Evolutionary conservation across 2,329 filamentous ascomycete species (phyloP), one percentile per base, ranked within the genome.

Genomic region (Tolypocladium album): DNA sequence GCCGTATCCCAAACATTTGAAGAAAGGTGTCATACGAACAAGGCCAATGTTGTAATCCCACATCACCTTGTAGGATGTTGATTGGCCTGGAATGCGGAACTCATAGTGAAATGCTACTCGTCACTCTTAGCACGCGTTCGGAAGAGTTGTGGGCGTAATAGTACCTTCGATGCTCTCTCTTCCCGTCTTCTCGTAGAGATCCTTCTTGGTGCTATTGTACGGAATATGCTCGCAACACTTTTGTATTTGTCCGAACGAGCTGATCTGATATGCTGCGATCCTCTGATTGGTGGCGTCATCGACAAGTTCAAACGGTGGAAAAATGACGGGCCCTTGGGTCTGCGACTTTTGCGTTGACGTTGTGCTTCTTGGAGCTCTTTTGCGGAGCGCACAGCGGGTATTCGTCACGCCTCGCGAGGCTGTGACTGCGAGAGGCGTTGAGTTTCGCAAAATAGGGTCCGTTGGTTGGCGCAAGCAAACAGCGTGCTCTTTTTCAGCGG

Each of bases 1-100:
- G 64, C 88, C 83, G 70, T 93, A 93, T 64, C 88, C 86, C 71
- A 87, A 88, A 65, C 89, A 92, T 73, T 96, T 96, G 82, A 97
- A 97, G 70, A 97, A 90, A 36, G 92, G 89, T 2, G 92, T 97
- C 74, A 96, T 95, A 63, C 93, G 87, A 63, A 97, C 92, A 38
- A 97, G 86, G 11, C 94, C 94, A 63, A 93, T 85, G 67, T 95
- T 93, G 76, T 97, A 97, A 73, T 99, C 94, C 94, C 94, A 99
- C 84, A 97, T 92, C 62, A 97, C 86, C 0, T 83, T 84, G 71
- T 88, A 92, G 58, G 83, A 79, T 63, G 79, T 81, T 2, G 87
- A 81, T 55, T 88, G 83, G 13, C 80, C 84, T 0, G 89, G 89
- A 4, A 88, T 71, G 65, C 80, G 83, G 78, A 95, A 97, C 42